phyloP scores from a whole-genome alignment of 1,284 basidiomycete species.

The Afroboletus lepidellus region DNA sequence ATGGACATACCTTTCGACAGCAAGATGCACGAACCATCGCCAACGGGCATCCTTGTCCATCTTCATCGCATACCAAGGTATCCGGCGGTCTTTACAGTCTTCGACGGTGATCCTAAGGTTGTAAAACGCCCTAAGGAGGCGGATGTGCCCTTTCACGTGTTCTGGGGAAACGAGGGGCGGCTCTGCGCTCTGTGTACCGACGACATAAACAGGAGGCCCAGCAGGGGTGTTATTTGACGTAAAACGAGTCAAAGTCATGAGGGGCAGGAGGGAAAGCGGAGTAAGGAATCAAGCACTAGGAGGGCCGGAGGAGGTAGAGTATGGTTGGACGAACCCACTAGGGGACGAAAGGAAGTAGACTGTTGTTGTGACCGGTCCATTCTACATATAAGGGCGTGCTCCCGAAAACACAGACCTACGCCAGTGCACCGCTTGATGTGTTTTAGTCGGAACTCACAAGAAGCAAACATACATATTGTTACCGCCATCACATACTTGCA shows the following conservation, averaged over 20 bases:
- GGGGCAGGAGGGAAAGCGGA: background rate
- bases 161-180: conserved; percentile 24
- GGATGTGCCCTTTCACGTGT: conserved; percentile 31
- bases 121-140: conserved; percentile 29
- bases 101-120: conserved; percentile 28
- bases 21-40: conserved; percentile 33
- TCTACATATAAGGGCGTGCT: conserved; percentile 9
- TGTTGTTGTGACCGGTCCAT: background rate
- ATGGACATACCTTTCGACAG: conserved; percentile 28
- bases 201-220: conserved; percentile 7
- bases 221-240: background rate
- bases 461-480: background rate
- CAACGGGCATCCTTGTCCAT: conserved; percentile 31
- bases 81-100: conserved; percentile 27
- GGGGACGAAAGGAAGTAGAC: background rate
- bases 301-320: background rate
- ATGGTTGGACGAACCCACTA: background rate
- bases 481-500: background rate
- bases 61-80: conserved; percentile 22
- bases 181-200: conserved; percentile 17
- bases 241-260: conserved; percentile 4
- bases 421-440: background rate
- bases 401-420: conserved; percentile 3
- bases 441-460: no score
- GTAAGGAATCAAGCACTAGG: background rate